Base-by-base conservation (phyloP, 2,329 filamentous ascomycete species). In the Pestalotiopsis sp. region DNA sequence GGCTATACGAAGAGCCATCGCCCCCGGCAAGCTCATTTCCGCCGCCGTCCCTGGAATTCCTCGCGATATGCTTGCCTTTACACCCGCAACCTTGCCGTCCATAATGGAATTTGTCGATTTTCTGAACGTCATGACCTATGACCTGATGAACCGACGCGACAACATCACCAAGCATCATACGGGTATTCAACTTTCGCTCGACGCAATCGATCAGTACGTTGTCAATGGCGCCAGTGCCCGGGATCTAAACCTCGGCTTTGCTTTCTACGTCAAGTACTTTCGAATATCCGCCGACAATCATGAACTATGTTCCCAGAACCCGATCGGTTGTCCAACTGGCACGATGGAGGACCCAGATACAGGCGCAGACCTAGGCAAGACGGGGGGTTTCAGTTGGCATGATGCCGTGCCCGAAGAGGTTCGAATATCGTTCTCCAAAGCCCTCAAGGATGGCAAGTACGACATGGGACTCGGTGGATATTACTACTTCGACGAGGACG, bases 111-210 rank as follows among this genome's bases (percentile, higher is more conserved):
- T 83, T 1, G 85, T 92, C 20, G 90, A 93, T 75, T 91, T 89
- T 74, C 82, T 93, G 74, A 93, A 93, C 74, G 63, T 93, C 71
- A 93, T 93, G 91, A 85, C 87, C 9, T 93, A 93, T 76, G 91
- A 93, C 75, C 76, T 93, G 62, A 91, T 92, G 86, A 93, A 92
- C 80, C 89, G 91, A 6, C 86, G 91, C 23, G 87, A 92, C 77
- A 86, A 80, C 58, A 77, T 82, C 20, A 92, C 90, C 1, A 83
- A 81, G 17, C 91, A 92, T 75, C 89, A 92, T 72, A 86, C 84
- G 12, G 87, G 88, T 4, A 80, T 92, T 20, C 71, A 80, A 56
- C 83, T 82, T 17, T 88, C 89, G 3, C 74, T 86, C 3, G 79
- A 83, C 4, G 80, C 85, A 1, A 77, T 93, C 77, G 81, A 89